phyloP scores from a whole-genome alignment of 2,329 filamentous ascomycete genomes.

The Rhinocladiella similis region DNA sequence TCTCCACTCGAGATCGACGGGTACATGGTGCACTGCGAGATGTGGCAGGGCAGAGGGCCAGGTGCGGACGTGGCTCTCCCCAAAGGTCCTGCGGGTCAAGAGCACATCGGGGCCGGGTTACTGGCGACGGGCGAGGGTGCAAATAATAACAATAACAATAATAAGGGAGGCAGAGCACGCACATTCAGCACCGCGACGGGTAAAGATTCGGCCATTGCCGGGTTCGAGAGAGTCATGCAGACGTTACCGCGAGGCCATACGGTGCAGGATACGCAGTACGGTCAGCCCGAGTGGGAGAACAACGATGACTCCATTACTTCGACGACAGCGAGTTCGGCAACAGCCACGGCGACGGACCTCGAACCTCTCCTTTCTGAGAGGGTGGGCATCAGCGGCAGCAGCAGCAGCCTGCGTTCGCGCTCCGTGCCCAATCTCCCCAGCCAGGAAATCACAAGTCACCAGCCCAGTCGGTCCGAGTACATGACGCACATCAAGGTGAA shows the following conservation, averaged over 20 bases:
- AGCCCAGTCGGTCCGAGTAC: slow-evolving; percentile 38
- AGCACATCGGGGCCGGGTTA: slow-evolving; percentile 6
- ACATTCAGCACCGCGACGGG: slow-evolving; percentile 33
- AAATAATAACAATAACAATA: not conserved
- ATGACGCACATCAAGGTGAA: slow-evolving; percentile 66
- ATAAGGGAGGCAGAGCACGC: slow-evolving; percentile 25
- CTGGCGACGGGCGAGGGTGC: not conserved
- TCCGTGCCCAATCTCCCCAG: slow-evolving; percentile 25
- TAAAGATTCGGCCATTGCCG: slow-evolving; percentile 30
- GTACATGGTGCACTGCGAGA: slow-evolving; percentile 69
- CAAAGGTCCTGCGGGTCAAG: slow-evolving; percentile 37
- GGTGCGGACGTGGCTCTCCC: slow-evolving; percentile 64
- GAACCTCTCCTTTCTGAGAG: not conserved
- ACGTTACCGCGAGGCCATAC: slow-evolving; percentile 43
- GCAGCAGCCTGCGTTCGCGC: slow-evolving; percentile 24
- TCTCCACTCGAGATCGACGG: slow-evolving; percentile 73
- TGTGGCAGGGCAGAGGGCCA: slow-evolving; percentile 66
- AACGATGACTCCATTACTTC: slow-evolving; percentile 30
- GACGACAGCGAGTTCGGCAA: slow-evolving; percentile 44
- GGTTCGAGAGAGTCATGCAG: slow-evolving; percentile 34
- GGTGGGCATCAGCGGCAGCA: not conserved
- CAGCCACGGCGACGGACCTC: slow-evolving; percentile 34
- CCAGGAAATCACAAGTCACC: slow-evolving; percentile 4
- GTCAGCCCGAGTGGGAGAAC: slow-evolving; percentile 35
- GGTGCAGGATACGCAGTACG: slow-evolving; percentile 35